phyloP scores from a whole-genome alignment of 495 filamentous ascomycete genomes.

The Daldinia vernicosa region DNA sequence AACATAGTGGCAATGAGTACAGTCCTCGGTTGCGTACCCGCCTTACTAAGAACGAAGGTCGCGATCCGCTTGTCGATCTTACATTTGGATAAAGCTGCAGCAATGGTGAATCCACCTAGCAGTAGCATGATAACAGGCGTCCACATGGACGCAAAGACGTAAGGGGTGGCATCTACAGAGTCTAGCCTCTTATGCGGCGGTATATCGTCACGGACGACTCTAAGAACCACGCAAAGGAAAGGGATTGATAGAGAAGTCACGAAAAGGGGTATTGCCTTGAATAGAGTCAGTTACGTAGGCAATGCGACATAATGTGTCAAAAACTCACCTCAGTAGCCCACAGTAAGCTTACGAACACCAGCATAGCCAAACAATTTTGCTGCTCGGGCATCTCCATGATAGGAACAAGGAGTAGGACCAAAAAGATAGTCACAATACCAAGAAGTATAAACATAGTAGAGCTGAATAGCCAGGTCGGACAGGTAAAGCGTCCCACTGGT shows the following conservation, averaged over 20 bases:
- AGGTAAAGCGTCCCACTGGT: conserved; percentile 78
- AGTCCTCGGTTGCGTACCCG: conserved; percentile 84
- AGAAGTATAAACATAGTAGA: conserved; percentile 81
- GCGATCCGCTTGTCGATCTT: conserved; percentile 97
- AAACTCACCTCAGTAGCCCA: conserved; percentile 91
- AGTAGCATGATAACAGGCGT: conserved; percentile 99
- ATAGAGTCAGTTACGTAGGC: conserved; percentile 31
- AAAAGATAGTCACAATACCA: conserved; percentile 74
- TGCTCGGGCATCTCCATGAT: conserved; percentile 88
- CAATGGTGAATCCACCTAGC: conserved; percentile 94
- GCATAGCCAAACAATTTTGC: conserved; percentile 93
- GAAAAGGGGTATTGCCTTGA: conserved; percentile 91
- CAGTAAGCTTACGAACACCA: conserved; percentile 91
- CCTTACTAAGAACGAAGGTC: conserved; percentile 96
- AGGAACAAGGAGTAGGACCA: conserved; percentile 72
- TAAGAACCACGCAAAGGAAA: conserved; percentile 87
- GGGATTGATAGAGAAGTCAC: conserved; percentile 94
- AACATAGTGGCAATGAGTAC: conserved; percentile 98
- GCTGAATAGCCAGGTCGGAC: conserved; percentile 84
- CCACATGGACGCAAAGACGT: conserved; percentile 96
- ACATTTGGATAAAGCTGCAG: conserved; percentile 94
- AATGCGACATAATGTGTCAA: background rate
- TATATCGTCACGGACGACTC: conserved; percentile 80
- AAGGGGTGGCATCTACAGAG: conserved; percentile 77
- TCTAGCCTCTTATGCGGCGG: conserved; percentile 74